Evolutionary conservation across 140 eudicot species (phyloP).

Genomic region (Senecio squalidus): DNA sequence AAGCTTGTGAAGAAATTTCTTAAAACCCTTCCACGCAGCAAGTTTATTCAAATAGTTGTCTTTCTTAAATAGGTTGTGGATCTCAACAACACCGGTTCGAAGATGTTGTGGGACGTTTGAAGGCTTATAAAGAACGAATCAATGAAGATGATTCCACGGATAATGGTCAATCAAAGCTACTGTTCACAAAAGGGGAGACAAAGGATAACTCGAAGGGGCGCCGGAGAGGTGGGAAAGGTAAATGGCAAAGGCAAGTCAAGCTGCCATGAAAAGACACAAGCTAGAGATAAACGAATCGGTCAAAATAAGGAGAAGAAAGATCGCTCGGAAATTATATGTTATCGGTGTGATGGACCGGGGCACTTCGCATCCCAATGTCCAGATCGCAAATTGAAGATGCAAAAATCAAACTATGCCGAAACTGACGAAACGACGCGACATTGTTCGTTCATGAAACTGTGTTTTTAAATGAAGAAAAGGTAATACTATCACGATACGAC

Average conservation of each 20-base stretch:
- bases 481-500: no score
- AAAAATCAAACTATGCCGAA: no score
- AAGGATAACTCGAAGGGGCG: not conserved
- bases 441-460: no score
- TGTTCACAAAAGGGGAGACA: not conserved
- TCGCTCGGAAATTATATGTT: not conserved
- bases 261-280: not conserved
- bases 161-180: not conserved
- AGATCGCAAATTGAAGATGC: not conserved
- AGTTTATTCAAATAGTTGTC: not conserved
- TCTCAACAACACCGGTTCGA: no score
- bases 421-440: no score
- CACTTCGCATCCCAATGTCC: constrained; percentile 6
- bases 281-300: not conserved
- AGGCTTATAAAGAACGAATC: not conserved
- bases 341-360: not conserved
- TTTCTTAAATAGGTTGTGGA: not conserved
- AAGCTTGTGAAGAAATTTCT: not conserved
- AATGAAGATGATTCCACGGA: not conserved
- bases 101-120: not conserved
- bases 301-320: not conserved
- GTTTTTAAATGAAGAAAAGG: no score
- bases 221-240: not conserved
- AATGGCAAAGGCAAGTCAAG: not conserved
- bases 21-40: not conserved